These are phyloP conservation scores for Erysiphe pulchra DNA, from an alignment of 2,329 filamentous ascomycete genomes.

Conservation along the genomic window DNA sequence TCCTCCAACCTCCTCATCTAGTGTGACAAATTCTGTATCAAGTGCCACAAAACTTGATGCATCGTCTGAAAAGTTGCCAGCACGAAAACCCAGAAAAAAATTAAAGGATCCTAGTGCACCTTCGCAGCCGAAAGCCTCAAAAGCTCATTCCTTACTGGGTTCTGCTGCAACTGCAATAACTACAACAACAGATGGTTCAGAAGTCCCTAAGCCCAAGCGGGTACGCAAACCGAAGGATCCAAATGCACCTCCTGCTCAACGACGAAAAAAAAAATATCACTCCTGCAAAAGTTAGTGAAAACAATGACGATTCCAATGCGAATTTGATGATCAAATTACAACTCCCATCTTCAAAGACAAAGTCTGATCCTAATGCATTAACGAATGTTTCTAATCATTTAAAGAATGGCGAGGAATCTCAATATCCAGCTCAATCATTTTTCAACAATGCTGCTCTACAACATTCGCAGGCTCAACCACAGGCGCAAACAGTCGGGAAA, in stretches of 20 bases:
- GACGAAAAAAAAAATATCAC: constrained; percentile 29
- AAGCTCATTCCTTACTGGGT: constrained; percentile 16
- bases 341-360: no score
- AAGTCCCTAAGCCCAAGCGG: constrained; percentile 20
- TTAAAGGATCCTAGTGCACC: constrained; percentile 21
- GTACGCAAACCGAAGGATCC: constrained; percentile 32
- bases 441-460: constrained; percentile 7
- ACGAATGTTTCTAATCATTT: no score
- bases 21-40: constrained; percentile 4
- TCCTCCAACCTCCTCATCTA: constrained; percentile 7
- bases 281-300: no score
- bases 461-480: constrained; percentile 1
- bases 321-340: no score
- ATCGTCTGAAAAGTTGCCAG: constrained; percentile 5
- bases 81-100: constrained; percentile 36
- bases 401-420: no score
- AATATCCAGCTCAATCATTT: constrained; percentile 12
- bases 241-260: constrained; percentile 26
- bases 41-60: not conserved
- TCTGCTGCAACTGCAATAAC: constrained; percentile 12
- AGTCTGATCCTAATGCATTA: no score
- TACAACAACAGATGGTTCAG: constrained; percentile 14
- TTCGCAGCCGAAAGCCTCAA: constrained; percentile 15
- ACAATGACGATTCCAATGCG: no score
- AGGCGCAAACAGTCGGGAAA: constrained; percentile 26